Conservation (phyloP, 768 basidiomycete species). For the Lactarius evosmus region DNA sequence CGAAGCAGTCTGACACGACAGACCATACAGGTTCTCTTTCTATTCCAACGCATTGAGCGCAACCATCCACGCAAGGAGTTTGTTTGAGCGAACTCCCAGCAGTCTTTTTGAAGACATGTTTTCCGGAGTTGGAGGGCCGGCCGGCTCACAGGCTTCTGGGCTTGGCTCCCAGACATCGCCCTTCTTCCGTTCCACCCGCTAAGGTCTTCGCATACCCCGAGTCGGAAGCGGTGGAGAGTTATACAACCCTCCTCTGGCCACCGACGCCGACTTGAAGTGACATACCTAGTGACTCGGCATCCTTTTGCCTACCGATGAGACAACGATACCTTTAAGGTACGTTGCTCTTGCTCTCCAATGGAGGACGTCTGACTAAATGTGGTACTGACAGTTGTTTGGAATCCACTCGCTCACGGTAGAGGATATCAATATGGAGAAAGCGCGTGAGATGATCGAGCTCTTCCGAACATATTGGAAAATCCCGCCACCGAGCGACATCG, state of each 20-base stretch:
- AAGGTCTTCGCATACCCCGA: background rate
- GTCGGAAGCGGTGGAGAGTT: constrained; percentile 9
- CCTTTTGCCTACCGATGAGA: constrained; percentile 92
- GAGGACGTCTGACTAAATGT: background rate
- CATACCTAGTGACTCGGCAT: constrained; percentile 98
- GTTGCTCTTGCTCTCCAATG: constrained; percentile 17
- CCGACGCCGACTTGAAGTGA: constrained; percentile 42
- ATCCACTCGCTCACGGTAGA: constrained; percentile 98
- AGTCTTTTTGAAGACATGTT: constrained; percentile 93
- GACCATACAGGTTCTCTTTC: constrained; percentile 97
- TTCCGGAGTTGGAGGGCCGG: constrained; percentile 41
- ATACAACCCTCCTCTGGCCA: constrained; percentile 7
- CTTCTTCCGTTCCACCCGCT: background rate
- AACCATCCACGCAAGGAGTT: constrained; percentile 90
- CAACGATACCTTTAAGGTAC: constrained; percentile 90
- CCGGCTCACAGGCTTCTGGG: background rate
- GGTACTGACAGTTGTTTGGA: constrained; percentile 71
- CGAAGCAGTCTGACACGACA: constrained; percentile 51
- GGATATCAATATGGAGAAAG: constrained; percentile 99
- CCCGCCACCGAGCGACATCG: constrained; percentile 96
- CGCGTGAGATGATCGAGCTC: constrained; percentile 98
- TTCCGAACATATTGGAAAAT: constrained; percentile 99
- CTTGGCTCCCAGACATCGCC: constrained; percentile 9
- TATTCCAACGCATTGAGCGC: constrained; percentile 91
- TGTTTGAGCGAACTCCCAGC: constrained; percentile 94